Conservation (phyloP, 1,284 basidiomycete species). For the Apiotrichum porosum region DNA sequence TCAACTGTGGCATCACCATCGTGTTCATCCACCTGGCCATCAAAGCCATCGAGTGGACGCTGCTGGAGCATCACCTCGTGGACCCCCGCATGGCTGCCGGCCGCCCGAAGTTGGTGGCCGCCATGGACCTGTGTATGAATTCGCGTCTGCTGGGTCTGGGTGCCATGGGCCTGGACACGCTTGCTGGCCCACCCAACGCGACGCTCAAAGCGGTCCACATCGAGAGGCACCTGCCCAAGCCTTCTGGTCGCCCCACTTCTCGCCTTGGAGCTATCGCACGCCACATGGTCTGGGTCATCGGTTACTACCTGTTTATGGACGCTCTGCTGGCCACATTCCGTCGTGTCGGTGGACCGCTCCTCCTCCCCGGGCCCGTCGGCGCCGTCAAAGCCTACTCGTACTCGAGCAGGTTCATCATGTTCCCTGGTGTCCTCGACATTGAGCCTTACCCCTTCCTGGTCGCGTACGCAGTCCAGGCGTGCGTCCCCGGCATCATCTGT, state of each 20-base stretch:
- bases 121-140: constrained; percentile 32
- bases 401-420: constrained; percentile 13
- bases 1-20: constrained; percentile 33
- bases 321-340: constrained; percentile 14
- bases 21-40: constrained; percentile 26
- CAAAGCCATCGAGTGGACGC: constrained; percentile 35
- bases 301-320: constrained; percentile 31
- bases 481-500: constrained; percentile 28
- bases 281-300: constrained; percentile 20
- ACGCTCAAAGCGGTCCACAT: not conserved
- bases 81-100: constrained; percentile 32
- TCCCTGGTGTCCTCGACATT: constrained; percentile 23
- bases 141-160: constrained; percentile 37
- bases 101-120: constrained; percentile 13
- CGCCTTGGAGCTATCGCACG: constrained; percentile 22
- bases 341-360: not conserved
- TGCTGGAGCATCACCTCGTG: constrained; percentile 23
- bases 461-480: constrained; percentile 17
- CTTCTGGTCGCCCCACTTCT: constrained; percentile 10
- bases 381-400: not conserved
- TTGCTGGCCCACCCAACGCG: constrained; percentile 2
- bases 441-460: constrained; percentile 12
- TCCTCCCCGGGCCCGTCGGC: constrained; percentile 13
- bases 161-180: constrained; percentile 18
- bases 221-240: not conserved